Conservation (phyloP, 805 yeast genomes). For the Candida vartiovaarae region DNA sequence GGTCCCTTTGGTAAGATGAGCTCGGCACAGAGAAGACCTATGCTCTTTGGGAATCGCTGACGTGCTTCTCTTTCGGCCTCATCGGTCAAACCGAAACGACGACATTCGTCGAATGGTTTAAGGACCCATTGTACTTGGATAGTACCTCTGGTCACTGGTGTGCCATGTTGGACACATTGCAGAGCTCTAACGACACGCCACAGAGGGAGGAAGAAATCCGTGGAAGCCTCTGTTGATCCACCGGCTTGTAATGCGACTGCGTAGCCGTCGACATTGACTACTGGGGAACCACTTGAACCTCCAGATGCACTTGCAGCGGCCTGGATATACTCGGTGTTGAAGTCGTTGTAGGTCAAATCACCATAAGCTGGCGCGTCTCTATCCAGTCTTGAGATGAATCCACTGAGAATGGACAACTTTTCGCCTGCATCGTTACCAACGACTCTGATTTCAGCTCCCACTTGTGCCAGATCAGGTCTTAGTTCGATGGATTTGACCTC, state of each 20-base stretch:
- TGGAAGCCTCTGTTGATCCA: constrained; percentile 84
- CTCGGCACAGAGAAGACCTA: constrained; percentile 80
- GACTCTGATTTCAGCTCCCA: constrained; percentile 91
- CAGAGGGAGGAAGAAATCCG: constrained; percentile 87
- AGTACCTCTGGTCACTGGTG: constrained; percentile 78
- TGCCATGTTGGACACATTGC: constrained; percentile 52
- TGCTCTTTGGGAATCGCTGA: constrained; percentile 58
- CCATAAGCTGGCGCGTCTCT: constrained; percentile 96
- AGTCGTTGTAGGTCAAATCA: constrained; percentile 79
- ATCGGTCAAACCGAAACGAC: constrained; percentile 72
- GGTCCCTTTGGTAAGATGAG: constrained; percentile 82
- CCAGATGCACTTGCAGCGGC: constrained; percentile 97
- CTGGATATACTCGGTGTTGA: constrained; percentile 89
- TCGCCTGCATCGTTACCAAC: constrained; percentile 98
- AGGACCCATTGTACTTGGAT: constrained; percentile 86
- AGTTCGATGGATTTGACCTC: constrained; percentile 56
- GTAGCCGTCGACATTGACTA: constrained; percentile 79
- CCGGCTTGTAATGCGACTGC: constrained; percentile 95
- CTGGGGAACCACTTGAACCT: constrained; percentile 94
- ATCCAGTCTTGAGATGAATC: constrained; percentile 71
- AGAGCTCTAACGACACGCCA: constrained; percentile 79
- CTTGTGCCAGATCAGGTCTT: constrained; percentile 76
- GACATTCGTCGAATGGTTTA: constrained; percentile 86
- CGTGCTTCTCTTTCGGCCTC: constrained; percentile 71
- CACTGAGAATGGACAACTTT: constrained; percentile 80